Conservation (phyloP, 768 basidiomycete genomes). For the Tricholoma terreum region DNA sequence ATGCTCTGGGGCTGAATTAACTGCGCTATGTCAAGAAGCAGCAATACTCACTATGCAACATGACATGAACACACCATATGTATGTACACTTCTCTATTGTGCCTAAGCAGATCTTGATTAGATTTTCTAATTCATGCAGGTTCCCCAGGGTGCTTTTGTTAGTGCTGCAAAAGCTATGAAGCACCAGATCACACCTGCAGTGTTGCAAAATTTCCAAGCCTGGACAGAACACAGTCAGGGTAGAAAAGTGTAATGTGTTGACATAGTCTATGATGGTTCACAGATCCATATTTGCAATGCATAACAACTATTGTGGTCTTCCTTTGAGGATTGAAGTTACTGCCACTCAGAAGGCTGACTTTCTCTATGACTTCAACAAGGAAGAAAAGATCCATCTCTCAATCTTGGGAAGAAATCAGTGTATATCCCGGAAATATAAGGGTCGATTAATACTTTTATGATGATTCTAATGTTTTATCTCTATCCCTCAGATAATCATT, state of each 20-base stretch:
- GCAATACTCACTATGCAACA: slow-evolving; percentile 89
- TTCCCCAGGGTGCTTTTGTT: slow-evolving; percentile 70
- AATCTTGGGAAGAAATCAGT: no score
- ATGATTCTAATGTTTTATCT: no score
- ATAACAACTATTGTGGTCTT: no score
- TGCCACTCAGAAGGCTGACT: no score
- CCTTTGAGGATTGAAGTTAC: no score
- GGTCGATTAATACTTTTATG: no score
- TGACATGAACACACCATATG: slow-evolving; percentile 73
- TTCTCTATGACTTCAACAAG: no score
- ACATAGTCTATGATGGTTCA: no score
- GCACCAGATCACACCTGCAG: slow-evolving; percentile 79
- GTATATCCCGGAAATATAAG: no score
- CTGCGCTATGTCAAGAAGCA: slow-evolving; percentile 92
- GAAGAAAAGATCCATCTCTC: no score
- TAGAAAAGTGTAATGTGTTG: slow-evolving; percentile 8
- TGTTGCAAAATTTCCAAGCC: slow-evolving; percentile 64
- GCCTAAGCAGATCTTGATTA: neutral
- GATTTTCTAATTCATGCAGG: slow-evolving; percentile 42
- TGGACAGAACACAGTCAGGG: slow-evolving; percentile 50
- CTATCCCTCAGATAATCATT: no score
- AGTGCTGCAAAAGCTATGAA: slow-evolving; percentile 70
- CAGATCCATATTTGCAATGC: no score
- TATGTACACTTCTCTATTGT: slow-evolving; percentile 35
- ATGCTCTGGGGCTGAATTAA: slow-evolving; percentile 94